A percentile compares a stretch with the other conserved stretches of the same genome.
Conservation (phyloP, 2,329 filamentous ascomycete genomes). For the Xenoacremonium recifei region DNA sequence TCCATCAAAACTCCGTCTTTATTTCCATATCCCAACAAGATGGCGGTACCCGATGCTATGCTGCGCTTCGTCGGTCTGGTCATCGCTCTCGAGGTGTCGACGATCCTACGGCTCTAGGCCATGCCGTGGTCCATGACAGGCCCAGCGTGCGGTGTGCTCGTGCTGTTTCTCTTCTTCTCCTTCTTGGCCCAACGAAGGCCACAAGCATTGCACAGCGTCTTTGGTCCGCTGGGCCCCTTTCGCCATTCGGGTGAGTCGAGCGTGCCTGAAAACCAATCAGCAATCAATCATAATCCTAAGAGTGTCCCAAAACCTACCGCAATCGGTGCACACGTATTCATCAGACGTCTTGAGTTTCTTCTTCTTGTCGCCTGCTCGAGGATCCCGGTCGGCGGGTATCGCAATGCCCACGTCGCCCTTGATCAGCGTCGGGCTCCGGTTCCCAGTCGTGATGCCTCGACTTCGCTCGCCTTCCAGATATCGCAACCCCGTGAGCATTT, state of each 20-base stretch:
- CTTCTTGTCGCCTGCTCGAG: slow-evolving; percentile 73
- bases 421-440: slow-evolving; percentile 76
- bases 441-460: slow-evolving; percentile 82
- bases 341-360: slow-evolving; percentile 80
- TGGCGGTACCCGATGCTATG: too few relatives aligned
- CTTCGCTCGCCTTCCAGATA: slow-evolving; percentile 89
- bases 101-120: slow-evolving; percentile 10
- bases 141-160: slow-evolving; percentile 13
- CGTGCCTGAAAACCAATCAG: slow-evolving; percentile 53
- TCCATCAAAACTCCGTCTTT: slow-evolving; percentile 15
- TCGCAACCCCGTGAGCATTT: slow-evolving; percentile 85
- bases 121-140: slow-evolving; percentile 22
- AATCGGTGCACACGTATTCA: slow-evolving; percentile 95
- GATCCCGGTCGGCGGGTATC: slow-evolving; percentile 77
- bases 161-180: slow-evolving; percentile 65
- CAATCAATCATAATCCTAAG: background rate
- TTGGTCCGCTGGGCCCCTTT: slow-evolving; percentile 88
- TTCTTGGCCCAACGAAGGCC: slow-evolving; percentile 76
- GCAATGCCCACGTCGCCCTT: slow-evolving; percentile 84
- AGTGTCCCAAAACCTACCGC: slow-evolving; percentile 54
- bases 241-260: slow-evolving; percentile 94
- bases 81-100: too few relatives aligned
- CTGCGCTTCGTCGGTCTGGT: too few relatives aligned
- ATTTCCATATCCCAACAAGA: too few relatives aligned
- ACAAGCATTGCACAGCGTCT: slow-evolving; percentile 94